Conservation (phyloP, 1,284 basidiomycete genomes). For the Apiotrichum sp. region DNA sequence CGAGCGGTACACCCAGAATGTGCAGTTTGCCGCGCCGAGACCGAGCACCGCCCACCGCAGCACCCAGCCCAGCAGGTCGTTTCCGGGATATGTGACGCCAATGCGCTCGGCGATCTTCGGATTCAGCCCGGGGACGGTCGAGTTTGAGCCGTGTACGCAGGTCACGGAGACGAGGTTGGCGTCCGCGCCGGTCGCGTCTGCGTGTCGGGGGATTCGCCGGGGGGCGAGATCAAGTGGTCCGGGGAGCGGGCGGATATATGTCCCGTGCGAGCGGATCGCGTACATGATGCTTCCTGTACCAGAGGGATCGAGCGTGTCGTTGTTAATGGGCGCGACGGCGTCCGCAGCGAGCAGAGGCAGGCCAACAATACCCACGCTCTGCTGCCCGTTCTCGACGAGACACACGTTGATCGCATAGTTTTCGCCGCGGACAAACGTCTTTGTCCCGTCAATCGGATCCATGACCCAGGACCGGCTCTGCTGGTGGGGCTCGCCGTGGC, state of each 20-base stretch:
- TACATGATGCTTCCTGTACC: not conserved
- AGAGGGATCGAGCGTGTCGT: not conserved
- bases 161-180: not conserved
- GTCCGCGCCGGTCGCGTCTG: not conserved
- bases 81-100: not conserved
- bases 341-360: not conserved
- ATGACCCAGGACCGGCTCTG: not conserved
- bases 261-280: not conserved
- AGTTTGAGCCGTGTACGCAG: not conserved
- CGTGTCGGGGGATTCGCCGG: not conserved
- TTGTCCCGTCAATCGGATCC: not conserved
- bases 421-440: not conserved
- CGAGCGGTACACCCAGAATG: conserved; percentile 2
- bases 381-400: not conserved
- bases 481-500: not conserved
- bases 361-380: not conserved
- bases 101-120: not conserved
- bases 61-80: conserved; percentile 2
- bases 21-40: not conserved
- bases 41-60: conserved; percentile 1
- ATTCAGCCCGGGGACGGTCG: not conserved
- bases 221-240: not conserved
- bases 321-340: not conserved
- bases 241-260: not conserved
- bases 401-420: conserved; percentile 1